These are phyloP conservation scores for Peribolospora kevripleyi DNA, from an alignment of 768 basidiomycete species.

Conservation along the genomic window DNA sequence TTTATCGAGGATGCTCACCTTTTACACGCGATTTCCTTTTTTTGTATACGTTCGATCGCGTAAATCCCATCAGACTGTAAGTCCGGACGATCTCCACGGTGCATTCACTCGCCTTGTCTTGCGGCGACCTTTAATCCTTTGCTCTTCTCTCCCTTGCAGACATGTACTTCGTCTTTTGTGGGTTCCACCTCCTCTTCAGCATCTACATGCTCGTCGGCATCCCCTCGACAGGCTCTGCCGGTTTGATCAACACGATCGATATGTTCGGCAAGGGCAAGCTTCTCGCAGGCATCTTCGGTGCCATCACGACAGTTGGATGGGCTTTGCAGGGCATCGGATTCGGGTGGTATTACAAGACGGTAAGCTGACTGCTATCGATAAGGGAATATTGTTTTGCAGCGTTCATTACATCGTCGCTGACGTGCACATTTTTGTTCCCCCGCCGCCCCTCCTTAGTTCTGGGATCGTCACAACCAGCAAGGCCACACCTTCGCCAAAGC, in stretches of 20 bases:
- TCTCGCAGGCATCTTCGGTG: slow-evolving; percentile 56
- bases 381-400: not conserved
- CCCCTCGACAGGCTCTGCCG: slow-evolving; percentile 74
- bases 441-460: slow-evolving; percentile 30
- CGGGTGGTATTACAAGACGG: slow-evolving; percentile 11
- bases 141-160: slow-evolving; percentile 27
- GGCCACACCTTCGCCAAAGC: slow-evolving; percentile 54
- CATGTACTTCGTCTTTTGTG: slow-evolving; percentile 87
- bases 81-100: not conserved
- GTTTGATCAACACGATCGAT: slow-evolving; percentile 74
- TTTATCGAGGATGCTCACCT: no score
- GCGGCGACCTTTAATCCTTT: not conserved
- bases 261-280: slow-evolving; percentile 47
- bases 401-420: not conserved
- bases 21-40: no score
- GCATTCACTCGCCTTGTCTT: not conserved
- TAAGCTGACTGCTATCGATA: not conserved
- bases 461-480: slow-evolving; percentile 49
- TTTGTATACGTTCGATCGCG: no score
- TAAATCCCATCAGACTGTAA: not conserved
- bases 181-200: slow-evolving; percentile 80
- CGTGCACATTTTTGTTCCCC: not conserved
- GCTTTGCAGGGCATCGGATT: slow-evolving; percentile 50
- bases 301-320: slow-evolving; percentile 70
- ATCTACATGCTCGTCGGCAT: slow-evolving; percentile 90